phyloP scores from a whole-genome alignment of 75 land plant genomes.

The Adiantum capillusveneris region DNA sequence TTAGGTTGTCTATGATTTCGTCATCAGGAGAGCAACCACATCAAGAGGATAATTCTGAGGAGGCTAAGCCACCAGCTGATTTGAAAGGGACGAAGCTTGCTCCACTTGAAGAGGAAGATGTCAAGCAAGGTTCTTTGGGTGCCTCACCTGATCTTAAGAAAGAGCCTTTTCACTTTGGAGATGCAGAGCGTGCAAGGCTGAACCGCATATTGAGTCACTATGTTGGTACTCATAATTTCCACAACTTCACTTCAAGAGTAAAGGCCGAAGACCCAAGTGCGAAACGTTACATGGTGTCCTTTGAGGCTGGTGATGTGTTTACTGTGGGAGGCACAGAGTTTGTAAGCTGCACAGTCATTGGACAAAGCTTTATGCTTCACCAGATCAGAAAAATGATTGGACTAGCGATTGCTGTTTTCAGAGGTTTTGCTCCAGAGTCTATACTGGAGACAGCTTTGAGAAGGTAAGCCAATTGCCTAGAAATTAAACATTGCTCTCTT shows the following conservation, averaged over 20 bases:
- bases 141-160: neutral
- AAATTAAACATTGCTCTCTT: neutral
- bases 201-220: conserved; percentile 50
- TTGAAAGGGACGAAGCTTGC: neutral
- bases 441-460: conserved; percentile 53
- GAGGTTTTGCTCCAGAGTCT: conserved; percentile 77
- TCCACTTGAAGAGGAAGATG: neutral
- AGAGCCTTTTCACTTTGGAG: conserved; percentile 54
- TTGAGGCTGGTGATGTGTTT: conserved; percentile 46
- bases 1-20: too few relatives aligned
- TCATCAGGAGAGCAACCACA: too few relatives aligned
- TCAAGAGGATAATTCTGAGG: too few relatives aligned
- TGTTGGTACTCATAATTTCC: conserved; percentile 87
- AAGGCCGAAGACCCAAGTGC: conserved; percentile 90
- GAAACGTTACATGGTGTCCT: conserved; percentile 70
- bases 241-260: conserved; percentile 80
- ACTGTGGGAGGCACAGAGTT: conserved; percentile 64
- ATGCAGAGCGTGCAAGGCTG: conserved; percentile 50
- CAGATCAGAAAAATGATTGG: conserved; percentile 97
- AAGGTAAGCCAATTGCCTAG: conserved; percentile 42
- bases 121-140: neutral
- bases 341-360: conserved; percentile 77
- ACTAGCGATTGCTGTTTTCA: conserved; percentile 80
- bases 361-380: conserved; percentile 99
- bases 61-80: too few relatives aligned